A percentile compares a stretch with the other conserved stretches of the same genome.
Conservation (phyloP, 1,284 basidiomycete species). For the Fomes fomentarius region DNA sequence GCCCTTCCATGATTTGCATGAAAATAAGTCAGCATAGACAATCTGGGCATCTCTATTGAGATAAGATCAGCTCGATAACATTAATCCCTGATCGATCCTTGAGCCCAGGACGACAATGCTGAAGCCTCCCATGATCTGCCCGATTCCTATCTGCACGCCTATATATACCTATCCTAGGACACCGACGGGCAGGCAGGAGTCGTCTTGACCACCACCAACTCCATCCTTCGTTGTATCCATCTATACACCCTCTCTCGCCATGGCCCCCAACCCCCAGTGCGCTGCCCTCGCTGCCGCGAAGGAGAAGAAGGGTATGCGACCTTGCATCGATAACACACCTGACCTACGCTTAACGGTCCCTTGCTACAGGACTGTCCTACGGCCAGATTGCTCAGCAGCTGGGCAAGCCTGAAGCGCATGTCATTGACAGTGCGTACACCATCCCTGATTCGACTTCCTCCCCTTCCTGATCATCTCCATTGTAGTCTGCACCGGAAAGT, state of each 20-base stretch:
- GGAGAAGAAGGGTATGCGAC: slow-evolving; percentile 46
- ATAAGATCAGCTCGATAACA: slow-evolving; percentile 24
- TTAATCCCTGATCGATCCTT: slow-evolving; percentile 21
- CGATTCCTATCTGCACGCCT: not conserved
- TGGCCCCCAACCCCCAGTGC: slow-evolving; percentile 55
- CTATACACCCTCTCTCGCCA: slow-evolving; percentile 19
- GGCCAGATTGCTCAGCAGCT: slow-evolving; percentile 49
- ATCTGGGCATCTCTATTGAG: slow-evolving; percentile 12
- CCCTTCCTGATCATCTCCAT: not conserved
- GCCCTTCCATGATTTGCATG: no score
- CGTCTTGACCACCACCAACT: slow-evolving; percentile 7
- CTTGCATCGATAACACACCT: not conserved
- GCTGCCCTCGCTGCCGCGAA: slow-evolving; percentile 59
- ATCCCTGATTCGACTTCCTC: not conserved
- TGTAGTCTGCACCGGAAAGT: slow-evolving; percentile 51
- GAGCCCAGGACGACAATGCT: slow-evolving; percentile 2
- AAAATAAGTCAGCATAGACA: no score
- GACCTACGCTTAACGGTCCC: no score
- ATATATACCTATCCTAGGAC: slow-evolving; percentile 7
- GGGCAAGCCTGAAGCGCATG: slow-evolving; percentile 45
- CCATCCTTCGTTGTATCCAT: not conserved
- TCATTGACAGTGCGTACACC: slow-evolving; percentile 52
- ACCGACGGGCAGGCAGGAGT: not conserved
- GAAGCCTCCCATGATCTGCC: slow-evolving; percentile 16
- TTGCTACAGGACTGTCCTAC: slow-evolving; percentile 47